phyloP scores from a whole-genome alignment of 1,284 basidiomycete genomes.

The Trichosporon asahii region DNA sequence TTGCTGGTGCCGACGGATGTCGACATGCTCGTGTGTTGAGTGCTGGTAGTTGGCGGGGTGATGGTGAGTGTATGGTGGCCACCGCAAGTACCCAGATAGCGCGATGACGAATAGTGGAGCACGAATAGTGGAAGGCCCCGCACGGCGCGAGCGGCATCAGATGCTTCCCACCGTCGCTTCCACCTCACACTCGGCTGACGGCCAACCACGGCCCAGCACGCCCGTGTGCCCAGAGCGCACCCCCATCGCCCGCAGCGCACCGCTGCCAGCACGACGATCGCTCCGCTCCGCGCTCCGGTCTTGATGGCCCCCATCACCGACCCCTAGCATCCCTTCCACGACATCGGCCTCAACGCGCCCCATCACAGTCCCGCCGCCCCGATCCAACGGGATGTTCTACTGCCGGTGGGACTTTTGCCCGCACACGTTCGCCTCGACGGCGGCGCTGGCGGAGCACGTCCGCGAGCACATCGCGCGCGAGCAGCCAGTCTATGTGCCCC shows the following conservation, averaged over 20 bases:
- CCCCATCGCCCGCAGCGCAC: not conserved
- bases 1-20: not conserved
- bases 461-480: conserved; percentile 20
- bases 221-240: not conserved
- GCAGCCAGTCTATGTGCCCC: conserved; percentile 16
- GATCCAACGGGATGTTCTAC: not conserved
- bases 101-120: not conserved
- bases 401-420: conserved; percentile 26
- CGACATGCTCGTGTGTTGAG: not conserved
- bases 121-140: not conserved
- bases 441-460: conserved; percentile 15
- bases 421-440: conserved; percentile 8
- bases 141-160: conserved; percentile 2
- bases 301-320: no score
- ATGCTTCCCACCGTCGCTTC: not conserved
- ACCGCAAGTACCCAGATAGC: not conserved
- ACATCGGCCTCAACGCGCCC: not conserved
- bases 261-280: conserved; percentile 6
- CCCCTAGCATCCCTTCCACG: no score
- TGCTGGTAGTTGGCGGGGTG: not conserved
- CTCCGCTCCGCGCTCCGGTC: no score
- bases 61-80: not conserved
- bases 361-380: not conserved
- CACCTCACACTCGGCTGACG: not conserved
- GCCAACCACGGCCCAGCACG: conserved; percentile 5